phyloP scores from a whole-genome alignment of 2,329 filamentous ascomycete genomes.

The Penicillium sp. region DNA sequence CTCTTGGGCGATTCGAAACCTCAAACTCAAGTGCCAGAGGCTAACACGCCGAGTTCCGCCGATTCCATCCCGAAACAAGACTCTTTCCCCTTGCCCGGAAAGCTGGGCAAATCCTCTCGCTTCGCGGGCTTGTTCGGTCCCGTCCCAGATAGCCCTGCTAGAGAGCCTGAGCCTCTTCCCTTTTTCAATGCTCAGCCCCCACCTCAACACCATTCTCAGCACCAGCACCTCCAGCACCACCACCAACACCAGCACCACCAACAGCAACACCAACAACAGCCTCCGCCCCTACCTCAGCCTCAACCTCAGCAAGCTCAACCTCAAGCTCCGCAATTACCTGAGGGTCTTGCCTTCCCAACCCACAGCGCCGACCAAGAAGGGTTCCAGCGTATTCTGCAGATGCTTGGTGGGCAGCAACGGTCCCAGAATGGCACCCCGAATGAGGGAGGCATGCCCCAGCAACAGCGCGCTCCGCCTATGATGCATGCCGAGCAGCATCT shows the following conservation, averaged over 20 bases:
- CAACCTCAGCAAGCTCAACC: constrained; percentile 11
- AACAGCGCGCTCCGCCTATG: constrained; percentile 32
- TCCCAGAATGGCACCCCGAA: constrained; percentile 50
- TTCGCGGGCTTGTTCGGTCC: constrained; percentile 80
- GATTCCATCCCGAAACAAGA: constrained; percentile 47
- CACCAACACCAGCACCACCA: no score
- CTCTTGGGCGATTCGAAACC: constrained; percentile 55
- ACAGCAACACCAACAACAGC: no score
- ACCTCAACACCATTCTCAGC: constrained; percentile 8
- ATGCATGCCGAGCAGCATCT: constrained; percentile 33
- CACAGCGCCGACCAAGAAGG: constrained; percentile 76
- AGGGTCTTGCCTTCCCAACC: constrained; percentile 16
- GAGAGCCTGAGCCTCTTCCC: constrained; percentile 31
- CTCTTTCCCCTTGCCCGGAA: constrained; percentile 46
- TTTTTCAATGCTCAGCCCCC: constrained; percentile 18
- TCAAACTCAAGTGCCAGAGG: constrained; percentile 40
- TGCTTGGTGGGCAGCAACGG: constrained; percentile 65
- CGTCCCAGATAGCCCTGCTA: constrained; percentile 56
- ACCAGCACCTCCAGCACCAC: neutral
- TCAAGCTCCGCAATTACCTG: constrained; percentile 38
- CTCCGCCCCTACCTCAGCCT: neutral
- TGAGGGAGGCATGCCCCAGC: constrained; percentile 34
- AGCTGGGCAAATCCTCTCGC: constrained; percentile 71
- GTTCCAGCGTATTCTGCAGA: constrained; percentile 78
- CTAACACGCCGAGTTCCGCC: constrained; percentile 39